These are phyloP conservation scores for Backusella tarrabulga DNA, from an alignment of 192 early-diverging fungal species.

Conservation along the genomic window DNA sequence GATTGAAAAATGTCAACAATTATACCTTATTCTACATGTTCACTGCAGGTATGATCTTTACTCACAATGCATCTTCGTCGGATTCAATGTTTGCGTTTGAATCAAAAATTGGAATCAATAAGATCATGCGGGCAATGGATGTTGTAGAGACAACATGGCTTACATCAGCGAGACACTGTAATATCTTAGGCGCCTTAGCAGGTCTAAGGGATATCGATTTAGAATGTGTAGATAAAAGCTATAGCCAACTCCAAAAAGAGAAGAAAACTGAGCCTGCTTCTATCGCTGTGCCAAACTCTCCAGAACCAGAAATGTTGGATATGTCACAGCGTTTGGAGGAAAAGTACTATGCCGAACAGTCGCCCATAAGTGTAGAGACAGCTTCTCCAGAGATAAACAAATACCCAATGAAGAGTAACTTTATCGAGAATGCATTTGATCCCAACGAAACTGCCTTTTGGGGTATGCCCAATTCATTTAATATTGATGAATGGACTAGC, in stretches of 20 bases:
- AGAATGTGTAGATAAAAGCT: slow-evolving; percentile 24
- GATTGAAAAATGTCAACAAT: slow-evolving; percentile 28
- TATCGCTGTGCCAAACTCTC: slow-evolving; percentile 36
- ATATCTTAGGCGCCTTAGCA: slow-evolving; percentile 29
- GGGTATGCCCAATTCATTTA: slow-evolving; percentile 33
- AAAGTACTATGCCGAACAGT: not conserved
- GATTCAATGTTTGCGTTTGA: slow-evolving; percentile 32
- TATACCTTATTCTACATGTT: slow-evolving; percentile 34
- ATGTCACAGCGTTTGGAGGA: slow-evolving; percentile 3
- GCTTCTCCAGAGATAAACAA: not conserved
- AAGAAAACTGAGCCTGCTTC: not conserved
- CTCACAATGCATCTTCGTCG: slow-evolving; percentile 26
- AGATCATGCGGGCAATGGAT: slow-evolving; percentile 31
- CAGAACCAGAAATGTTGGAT: slow-evolving; percentile 1
- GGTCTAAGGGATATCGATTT: slow-evolving; percentile 33
- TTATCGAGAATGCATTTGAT: slow-evolving; percentile 19
- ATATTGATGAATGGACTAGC: slow-evolving; percentile 37
- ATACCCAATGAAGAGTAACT: not conserved
- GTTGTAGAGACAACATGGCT: slow-evolving; percentile 31
- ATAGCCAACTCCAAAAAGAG: not conserved
- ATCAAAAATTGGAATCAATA: slow-evolving; percentile 33
- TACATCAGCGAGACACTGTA: slow-evolving; percentile 32
- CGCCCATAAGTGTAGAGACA: not conserved
- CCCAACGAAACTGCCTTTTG: slow-evolving; percentile 33
- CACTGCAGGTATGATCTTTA: slow-evolving; percentile 39